These are phyloP conservation scores for Pseudotsuga menziesii DNA, from an alignment of 75 land plant species.

Conservation along the genomic window DNA sequence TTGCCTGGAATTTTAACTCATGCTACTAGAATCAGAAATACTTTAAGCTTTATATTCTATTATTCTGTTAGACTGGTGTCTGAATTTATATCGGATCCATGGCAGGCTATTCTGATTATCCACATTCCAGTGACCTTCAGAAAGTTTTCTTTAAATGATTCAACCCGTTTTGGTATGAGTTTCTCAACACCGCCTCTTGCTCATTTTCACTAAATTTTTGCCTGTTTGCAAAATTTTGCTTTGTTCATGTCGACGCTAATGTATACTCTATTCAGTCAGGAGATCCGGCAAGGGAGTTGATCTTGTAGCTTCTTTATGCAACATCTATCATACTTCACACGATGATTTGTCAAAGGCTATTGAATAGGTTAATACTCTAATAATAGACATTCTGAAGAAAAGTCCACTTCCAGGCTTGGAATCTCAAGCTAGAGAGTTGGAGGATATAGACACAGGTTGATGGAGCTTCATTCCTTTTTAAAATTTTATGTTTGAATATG, in stretches of 20 bases:
- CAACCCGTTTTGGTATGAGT: slow-evolving; percentile 25
- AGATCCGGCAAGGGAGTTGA: slow-evolving; percentile 22
- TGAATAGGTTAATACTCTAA: slow-evolving; percentile 22
- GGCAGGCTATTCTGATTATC: slow-evolving; percentile 26
- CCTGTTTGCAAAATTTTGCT: not conserved
- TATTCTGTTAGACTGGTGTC: too few species aligned
- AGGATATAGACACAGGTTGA: slow-evolving; percentile 28
- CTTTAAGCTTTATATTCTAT: too few species aligned
- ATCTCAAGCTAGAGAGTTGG: slow-evolving; percentile 15
- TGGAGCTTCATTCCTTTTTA: not conserved
- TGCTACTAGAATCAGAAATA: too few species aligned
- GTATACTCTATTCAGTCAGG: slow-evolving; percentile 12
- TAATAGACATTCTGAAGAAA: slow-evolving; percentile 18
- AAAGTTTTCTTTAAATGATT: slow-evolving; percentile 25
- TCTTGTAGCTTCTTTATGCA: slow-evolving; percentile 33
- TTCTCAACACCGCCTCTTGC: not conserved
- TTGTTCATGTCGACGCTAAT: not conserved
- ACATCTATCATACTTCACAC: slow-evolving; percentile 22
- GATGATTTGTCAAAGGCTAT: slow-evolving; percentile 27
- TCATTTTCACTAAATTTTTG: too few species aligned
- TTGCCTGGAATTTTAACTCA: too few species aligned
- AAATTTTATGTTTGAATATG: not conserved
- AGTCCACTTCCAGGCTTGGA: not conserved
- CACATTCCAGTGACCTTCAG: slow-evolving; percentile 32
- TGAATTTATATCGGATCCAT: not conserved